These are phyloP conservation scores for Aspergillus egyptiacus DNA, from an alignment of 495 filamentous ascomycete genomes.

Conservation along the genomic window DNA sequence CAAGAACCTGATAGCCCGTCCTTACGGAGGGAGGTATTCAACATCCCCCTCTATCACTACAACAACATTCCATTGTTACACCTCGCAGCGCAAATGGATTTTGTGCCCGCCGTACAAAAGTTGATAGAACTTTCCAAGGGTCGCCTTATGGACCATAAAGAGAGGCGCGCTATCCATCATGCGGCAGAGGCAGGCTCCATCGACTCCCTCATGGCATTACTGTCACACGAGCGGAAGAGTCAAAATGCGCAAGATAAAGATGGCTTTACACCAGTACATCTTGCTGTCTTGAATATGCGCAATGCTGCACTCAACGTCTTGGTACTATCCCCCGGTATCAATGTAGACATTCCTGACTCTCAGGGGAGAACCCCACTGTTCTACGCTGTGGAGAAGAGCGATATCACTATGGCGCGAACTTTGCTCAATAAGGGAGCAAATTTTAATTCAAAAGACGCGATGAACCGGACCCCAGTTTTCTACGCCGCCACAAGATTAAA, in stretches of 20 bases:
- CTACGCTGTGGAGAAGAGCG: neutral
- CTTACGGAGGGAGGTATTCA: neutral
- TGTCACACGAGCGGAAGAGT: neutral
- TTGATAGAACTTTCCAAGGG: neutral
- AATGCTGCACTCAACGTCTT: neutral
- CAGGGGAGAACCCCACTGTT: neutral
- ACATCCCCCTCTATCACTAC: constrained; percentile 1
- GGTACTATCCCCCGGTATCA: neutral
- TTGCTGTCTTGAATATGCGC: neutral
- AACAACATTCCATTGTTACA: neutral
- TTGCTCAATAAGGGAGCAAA: neutral
- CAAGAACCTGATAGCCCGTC: neutral
- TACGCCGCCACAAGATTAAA: neutral
- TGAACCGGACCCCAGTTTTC: neutral
- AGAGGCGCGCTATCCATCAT: neutral
- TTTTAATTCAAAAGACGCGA: neutral
- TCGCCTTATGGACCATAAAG: neutral
- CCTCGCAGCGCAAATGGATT: neutral
- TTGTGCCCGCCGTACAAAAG: neutral
- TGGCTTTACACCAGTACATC: neutral
- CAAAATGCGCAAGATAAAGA: too few relatives aligned
- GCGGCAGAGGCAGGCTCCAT: neutral
- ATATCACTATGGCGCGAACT: neutral
- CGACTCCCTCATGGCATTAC: neutral
- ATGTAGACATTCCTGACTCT: neutral